Evolutionary conservation across 192 early-diverging fungal genomes (phyloP).

Genomic region (Cladochytrium replicatum): DNA sequence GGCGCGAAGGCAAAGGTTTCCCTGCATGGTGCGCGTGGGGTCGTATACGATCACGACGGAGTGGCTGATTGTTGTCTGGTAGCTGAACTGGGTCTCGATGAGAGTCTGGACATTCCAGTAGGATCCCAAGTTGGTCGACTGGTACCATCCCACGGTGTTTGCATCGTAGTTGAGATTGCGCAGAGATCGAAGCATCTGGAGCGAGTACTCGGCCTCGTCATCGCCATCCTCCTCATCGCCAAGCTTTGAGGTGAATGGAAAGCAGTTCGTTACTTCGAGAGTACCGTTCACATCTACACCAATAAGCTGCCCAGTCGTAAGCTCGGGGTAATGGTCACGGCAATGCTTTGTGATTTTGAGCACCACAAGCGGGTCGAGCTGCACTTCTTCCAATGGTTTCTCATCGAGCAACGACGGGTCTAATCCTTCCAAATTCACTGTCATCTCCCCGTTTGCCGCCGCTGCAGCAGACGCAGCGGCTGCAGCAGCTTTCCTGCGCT

Average conservation of each 20-base stretch:
- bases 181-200: constrained; percentile 88
- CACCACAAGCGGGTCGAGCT: constrained; percentile 55
- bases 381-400: constrained; percentile 18
- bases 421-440: constrained; percentile 33
- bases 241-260: constrained; percentile 67
- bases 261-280: constrained; percentile 86
- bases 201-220: constrained; percentile 68
- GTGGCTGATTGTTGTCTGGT: constrained; percentile 77
- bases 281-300: constrained; percentile 83
- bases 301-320: constrained; percentile 82
- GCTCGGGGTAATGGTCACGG: constrained; percentile 58
- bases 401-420: constrained; percentile 29
- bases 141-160: constrained; percentile 97
- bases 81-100: constrained; percentile 82
- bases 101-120: constrained; percentile 84
- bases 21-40: constrained; percentile 69
- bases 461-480: no score
- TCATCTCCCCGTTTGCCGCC: no score
- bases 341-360: constrained; percentile 97
- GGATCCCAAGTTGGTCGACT: constrained; percentile 76
- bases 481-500: no score
- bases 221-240: constrained; percentile 28
- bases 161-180: constrained; percentile 90
- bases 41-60: constrained; percentile 90
- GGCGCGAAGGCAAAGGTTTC: constrained; percentile 78